phyloP scores from a whole-genome alignment of 2,329 filamentous ascomycete species.

The Penicillium concentricum region DNA sequence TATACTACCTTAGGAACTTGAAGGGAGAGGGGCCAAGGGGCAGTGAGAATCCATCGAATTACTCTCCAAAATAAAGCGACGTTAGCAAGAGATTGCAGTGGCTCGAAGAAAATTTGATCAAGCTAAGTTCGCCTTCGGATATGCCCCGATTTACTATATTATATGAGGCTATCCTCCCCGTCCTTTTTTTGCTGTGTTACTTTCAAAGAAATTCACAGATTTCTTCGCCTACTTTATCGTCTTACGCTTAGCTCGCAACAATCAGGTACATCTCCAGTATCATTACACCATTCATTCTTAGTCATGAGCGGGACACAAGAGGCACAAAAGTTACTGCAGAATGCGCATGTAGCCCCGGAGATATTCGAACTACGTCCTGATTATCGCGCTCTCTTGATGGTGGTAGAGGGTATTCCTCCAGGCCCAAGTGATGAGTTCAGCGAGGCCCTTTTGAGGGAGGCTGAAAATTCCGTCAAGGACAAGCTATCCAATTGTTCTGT shows the following conservation, averaged over 20 bases:
- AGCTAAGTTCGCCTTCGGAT: background rate
- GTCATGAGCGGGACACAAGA: background rate
- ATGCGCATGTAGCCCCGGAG: conserved; percentile 18
- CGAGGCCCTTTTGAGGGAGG: conserved; percentile 29
- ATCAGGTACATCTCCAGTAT: background rate
- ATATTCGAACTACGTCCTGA: conserved; percentile 39
- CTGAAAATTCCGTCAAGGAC: conserved; percentile 9
- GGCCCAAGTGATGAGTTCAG: conserved; percentile 33
- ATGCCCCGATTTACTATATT: background rate
- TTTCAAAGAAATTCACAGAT: background rate
- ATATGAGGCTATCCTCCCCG: background rate
- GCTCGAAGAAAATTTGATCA: background rate
- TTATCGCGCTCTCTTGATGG: conserved; percentile 39
- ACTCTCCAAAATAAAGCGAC: background rate
- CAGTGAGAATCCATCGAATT: background rate
- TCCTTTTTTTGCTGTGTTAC: background rate
- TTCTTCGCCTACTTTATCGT: background rate
- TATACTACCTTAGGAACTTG: background rate
- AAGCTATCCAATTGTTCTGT: conserved; percentile 16
- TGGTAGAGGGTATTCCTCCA: conserved; percentile 32
- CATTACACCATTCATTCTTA: background rate
- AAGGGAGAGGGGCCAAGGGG: background rate
- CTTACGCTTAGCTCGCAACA: background rate
- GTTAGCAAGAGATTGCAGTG: background rate
- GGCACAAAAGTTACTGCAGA: conserved; percentile 2